A percentile compares a stretch with the other conserved stretches of the same genome.
These are phyloP conservation scores for Paramecium tetraurelia DNA, from an alignment of 73 alveolate genomes.

Conservation along the genomic window DNA sequence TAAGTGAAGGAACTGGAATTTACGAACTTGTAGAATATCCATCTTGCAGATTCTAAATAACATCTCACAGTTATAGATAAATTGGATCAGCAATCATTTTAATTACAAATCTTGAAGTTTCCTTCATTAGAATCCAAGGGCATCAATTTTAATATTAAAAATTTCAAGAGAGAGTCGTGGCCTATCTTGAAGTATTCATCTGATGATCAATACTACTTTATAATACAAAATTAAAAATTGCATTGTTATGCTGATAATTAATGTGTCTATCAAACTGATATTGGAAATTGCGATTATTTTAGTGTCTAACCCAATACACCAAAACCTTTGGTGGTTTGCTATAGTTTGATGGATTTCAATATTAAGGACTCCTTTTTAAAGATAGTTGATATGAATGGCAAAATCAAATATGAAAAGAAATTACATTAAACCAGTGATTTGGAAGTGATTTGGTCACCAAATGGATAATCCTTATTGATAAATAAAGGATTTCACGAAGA, in stretches of 20 bases:
- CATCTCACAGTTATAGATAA: background rate
- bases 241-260: background rate
- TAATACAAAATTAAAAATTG: background rate
- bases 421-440: background rate
- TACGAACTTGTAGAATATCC: background rate
- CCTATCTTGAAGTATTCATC: background rate
- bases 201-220: constrained; percentile 14
- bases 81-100: background rate
- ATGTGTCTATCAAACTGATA: background rate
- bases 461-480: constrained; percentile 16
- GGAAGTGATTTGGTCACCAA: constrained; percentile 31
- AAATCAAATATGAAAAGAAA: constrained; percentile 33
- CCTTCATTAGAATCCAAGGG: background rate
- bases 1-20: background rate
- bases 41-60: background rate
- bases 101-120: background rate
- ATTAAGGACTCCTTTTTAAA: background rate
- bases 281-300: constrained; percentile 37
- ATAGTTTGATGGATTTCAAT: background rate
- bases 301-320: background rate
- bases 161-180: background rate
- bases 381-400: background rate
- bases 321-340: background rate
- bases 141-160: background rate
- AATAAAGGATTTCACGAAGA: constrained; percentile 50